Base-by-base conservation (phyloP, 441 rosid species). In the Flueggea neowawraea region DNA sequence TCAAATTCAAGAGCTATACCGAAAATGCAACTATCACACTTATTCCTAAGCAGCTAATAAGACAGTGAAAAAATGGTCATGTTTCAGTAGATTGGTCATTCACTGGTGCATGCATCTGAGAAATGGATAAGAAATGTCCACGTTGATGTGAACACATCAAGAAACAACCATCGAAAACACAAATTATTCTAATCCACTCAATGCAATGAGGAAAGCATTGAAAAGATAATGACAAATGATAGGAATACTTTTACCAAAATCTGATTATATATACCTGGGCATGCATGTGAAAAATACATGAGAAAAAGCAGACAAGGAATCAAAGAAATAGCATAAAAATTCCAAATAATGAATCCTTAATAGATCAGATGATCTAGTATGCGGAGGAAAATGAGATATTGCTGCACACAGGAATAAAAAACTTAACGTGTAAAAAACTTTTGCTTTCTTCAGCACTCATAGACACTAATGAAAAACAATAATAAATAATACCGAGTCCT, bases 401-500 rank as follows among this genome's bases (percentile, higher is more conserved):
- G 6, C 41, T 36, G 50, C 50, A 47, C 50, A 47, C 50, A 47
- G n/a, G 5, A 47, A 12, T 14, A 47, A 47, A 10, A 47, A 14
- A 10, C 7, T 47, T 12, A 47, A 12, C 9, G n/a, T 47, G 9
- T 47, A 14, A 47, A 4, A 47, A 47, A 47, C 4, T 2, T 36
- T 36, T 36, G 41, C 9, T 47, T 47, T 9, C 12, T 47, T 47
- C 50, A 47, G 50, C 50, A 53, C 6, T 10, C 55, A 16, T 28
- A 16, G 54, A 51, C 10, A 4, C 1, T 28, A 53, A 53, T 10
- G 12, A 16, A 5, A 17, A 53, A 16, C 8, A 16, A 9, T 9
- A n/a, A n/a, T 53, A 16, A 5, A 16, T 16, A 16, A 16, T 53
- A 10, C 55, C 2, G 12, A 55, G 41, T 31, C 69, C 95, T 82